These are phyloP conservation scores for Rhizoclosmatium globosum DNA, from an alignment of 192 early-diverging fungal genomes.

Conservation along the genomic window DNA sequence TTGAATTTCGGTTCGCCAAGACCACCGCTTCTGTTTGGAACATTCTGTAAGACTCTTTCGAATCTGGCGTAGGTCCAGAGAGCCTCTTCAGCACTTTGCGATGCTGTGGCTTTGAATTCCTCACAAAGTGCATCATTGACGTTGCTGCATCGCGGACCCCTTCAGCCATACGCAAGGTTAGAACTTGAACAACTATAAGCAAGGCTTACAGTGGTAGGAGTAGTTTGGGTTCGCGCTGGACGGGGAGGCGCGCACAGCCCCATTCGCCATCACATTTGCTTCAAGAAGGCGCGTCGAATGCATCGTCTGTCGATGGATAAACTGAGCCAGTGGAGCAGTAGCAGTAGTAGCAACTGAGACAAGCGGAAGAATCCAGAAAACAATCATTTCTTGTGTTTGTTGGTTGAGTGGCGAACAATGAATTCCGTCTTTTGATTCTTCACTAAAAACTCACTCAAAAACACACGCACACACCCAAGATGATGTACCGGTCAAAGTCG, in stretches of 20 bases:
- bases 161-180: background rate
- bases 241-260: slow-evolving; percentile 31
- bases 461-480: background rate
- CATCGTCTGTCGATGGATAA: background rate
- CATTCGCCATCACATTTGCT: slow-evolving; percentile 32
- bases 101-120: background rate
- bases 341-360: no score
- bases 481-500: background rate
- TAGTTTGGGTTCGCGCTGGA: slow-evolving; percentile 63
- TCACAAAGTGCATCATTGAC: slow-evolving; percentile 58
- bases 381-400: background rate
- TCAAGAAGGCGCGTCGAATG: slow-evolving; percentile 8
- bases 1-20: slow-evolving; percentile 75
- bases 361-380: no score
- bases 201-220: slow-evolving; percentile 73
- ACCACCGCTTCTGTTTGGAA: background rate
- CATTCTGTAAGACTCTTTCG: slow-evolving; percentile 29
- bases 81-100: slow-evolving; percentile 28
- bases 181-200: background rate
- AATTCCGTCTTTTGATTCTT: background rate
- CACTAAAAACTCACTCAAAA: no score
- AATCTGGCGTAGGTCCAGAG: slow-evolving; percentile 56
- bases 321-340: background rate
- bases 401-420: background rate
- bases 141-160: slow-evolving; percentile 67